Conservation (phyloP, 2,329 filamentous ascomycete genomes). For the Cyphellophora attinorum region DNA sequence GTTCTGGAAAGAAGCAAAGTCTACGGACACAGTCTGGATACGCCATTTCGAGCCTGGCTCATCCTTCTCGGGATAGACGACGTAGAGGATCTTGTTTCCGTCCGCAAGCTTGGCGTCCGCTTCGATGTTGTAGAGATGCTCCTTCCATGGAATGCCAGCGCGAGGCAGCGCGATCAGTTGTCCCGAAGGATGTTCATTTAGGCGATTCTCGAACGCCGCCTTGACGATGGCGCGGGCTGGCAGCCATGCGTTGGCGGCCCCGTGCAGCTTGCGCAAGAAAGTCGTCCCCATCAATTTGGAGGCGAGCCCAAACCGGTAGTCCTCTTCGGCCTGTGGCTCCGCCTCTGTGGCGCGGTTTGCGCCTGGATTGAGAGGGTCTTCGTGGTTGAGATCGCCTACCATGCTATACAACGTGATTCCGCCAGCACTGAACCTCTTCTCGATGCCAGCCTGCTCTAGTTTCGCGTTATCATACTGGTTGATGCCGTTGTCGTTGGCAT, state of each 20-base stretch:
- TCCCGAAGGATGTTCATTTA: slow-evolving; percentile 60
- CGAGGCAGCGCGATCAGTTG: slow-evolving; percentile 74
- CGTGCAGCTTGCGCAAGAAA: slow-evolving; percentile 71
- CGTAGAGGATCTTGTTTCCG: slow-evolving; percentile 62
- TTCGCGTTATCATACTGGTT: slow-evolving; percentile 65
- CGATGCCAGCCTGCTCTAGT: slow-evolving; percentile 59
- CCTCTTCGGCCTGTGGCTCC: slow-evolving; percentile 63
- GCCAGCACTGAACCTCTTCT: slow-evolving; percentile 75
- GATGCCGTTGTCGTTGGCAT: slow-evolving; percentile 96
- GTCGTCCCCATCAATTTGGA: slow-evolving; percentile 80
- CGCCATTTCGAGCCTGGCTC: slow-evolving; percentile 76
- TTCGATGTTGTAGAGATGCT: slow-evolving; percentile 87
- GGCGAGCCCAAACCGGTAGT: slow-evolving; percentile 67
- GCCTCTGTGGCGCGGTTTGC: slow-evolving; percentile 38
- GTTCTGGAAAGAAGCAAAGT: slow-evolving; percentile 80
- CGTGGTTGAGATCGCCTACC: slow-evolving; percentile 69
- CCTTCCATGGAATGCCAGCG: slow-evolving; percentile 80
- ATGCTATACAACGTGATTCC: slow-evolving; percentile 78
- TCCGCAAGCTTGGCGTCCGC: slow-evolving; percentile 39
- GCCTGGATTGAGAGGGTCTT: slow-evolving; percentile 36
- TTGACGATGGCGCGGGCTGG: slow-evolving; percentile 75
- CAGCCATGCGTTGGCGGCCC: slow-evolving; percentile 69
- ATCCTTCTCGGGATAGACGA: slow-evolving; percentile 79
- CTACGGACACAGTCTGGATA: slow-evolving; percentile 80
- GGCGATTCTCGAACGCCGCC: slow-evolving; percentile 61